Percentiles rank a stretch among this genome's conserved stretches.
Evolutionary conservation across 2,329 filamentous ascomycete species (phyloP).

Genomic region (Furcasterigmium sp.): DNA sequence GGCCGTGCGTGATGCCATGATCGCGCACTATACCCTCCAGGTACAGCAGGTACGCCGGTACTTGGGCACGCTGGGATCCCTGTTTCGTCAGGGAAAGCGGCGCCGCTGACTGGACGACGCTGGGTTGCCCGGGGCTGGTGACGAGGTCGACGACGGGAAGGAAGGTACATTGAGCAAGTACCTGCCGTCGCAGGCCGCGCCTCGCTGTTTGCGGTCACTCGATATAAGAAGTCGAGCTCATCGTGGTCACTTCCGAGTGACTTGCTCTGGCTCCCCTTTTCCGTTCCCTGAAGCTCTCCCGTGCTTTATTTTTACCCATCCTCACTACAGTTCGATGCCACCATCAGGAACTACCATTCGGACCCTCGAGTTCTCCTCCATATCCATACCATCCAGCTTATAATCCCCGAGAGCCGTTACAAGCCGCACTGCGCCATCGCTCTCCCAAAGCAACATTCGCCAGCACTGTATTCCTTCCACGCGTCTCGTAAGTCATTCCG

Average conservation of each 20-base stretch:
- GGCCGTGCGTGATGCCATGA: conserved; percentile 1
- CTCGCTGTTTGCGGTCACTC: neutral
- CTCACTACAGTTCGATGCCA: neutral
- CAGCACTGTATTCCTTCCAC: too few species aligned
- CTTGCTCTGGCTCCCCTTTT: neutral
- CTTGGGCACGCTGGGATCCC: neutral
- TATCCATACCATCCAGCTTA: neutral
- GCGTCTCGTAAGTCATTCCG: too few species aligned
- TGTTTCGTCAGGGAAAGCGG: conserved; percentile 1
- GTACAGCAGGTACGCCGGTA: neutral
- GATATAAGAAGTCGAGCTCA: conserved; percentile 3
- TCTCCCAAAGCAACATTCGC: too few species aligned
- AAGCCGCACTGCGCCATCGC: too few species aligned
- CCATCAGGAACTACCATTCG: neutral
- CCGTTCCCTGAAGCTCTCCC: neutral
- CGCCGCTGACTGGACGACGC: conserved; percentile 2
- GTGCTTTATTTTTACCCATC: neutral
- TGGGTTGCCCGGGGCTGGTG: neutral
- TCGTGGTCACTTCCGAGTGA: neutral
- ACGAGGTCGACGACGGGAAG: conserved; percentile 2
- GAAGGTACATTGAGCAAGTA: too few species aligned
- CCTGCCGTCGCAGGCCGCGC: too few species aligned
- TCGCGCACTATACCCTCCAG: neutral
- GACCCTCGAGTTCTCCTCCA: neutral
- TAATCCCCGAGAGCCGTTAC: neutral